Evolutionary conservation across 257 asterid genomes (phyloP), one percentile per base, ranked within the genome.

Genomic region (Nicotiana obtusifolia): DNA sequence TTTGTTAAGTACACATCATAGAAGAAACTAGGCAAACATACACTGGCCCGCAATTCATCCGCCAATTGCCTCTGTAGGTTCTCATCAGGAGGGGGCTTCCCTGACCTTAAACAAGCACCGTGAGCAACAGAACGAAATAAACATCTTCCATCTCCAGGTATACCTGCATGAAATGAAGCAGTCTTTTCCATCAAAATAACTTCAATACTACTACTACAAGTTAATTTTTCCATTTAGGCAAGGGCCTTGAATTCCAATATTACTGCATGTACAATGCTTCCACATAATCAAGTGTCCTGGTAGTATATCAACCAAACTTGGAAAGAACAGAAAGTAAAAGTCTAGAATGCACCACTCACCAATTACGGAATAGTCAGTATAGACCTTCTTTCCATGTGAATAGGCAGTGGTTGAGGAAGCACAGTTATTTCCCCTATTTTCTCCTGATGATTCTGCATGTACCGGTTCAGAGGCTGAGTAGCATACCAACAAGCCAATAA

Each of bases 91-190:
- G 93, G 89, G 71, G 92, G 90, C 82, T 92, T 92, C 76, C 98
- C 98, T 31, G 94, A 87, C 73, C 89, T 87, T 56, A 92, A 52
- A 85, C 97, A 94, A 88, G 99, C 98, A 85, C 97, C 99, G 82
- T 94, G 97, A 84, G 92, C 93, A 84, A 95, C 90, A 8, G 99
- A 94, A 31, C 99, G 98, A 84, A 95, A 95, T 91, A 95, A 88
- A 88, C 99, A 95, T 89, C 98, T 94, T 69, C 99, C 99, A 35
- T 95, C 99, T 84, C 99, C 99, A 79, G 99, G 99, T 86, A 95
- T 91, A 81, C 99, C 99, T 93, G 85, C 85, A 76, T 65, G 82
- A 20, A 47, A 64, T 85, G 83, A 53, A 87, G 78, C 80, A 80
- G 82, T 65, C 59, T 76, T 49, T 82, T 64, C 78, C 66, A 76